A percentile compares a stretch with the other conserved stretches of the same genome.
These are phyloP conservation scores for Pseudocercospora pini-densiflorae DNA, from an alignment of 2,329 filamentous ascomycete genomes.

Conservation along the genomic window DNA sequence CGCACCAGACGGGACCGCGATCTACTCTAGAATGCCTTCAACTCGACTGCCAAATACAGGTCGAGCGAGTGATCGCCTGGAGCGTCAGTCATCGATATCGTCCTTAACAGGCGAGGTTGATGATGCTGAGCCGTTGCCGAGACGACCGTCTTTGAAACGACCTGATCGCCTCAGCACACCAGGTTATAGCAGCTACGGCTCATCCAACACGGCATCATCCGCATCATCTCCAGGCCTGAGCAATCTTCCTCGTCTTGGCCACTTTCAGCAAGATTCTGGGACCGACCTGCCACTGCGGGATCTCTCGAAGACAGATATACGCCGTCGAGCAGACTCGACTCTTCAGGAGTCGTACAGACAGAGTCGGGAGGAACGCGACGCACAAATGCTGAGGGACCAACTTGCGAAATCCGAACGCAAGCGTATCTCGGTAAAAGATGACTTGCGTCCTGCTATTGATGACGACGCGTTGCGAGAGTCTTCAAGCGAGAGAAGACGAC, in stretches of 20 bases:
- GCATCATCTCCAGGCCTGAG: conserved; percentile 30
- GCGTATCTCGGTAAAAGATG: background rate
- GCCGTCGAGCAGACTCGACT: conserved; percentile 8
- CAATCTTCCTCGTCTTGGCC: conserved; percentile 19
- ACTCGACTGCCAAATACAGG: conserved; percentile 25
- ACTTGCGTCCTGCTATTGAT: background rate
- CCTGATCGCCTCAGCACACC: conserved; percentile 19
- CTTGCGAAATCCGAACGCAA: conserved; percentile 13
- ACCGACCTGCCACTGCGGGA: conserved; percentile 11
- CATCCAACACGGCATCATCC: conserved; percentile 13
- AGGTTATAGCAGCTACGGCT: conserved; percentile 12
- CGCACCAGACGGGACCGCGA: conserved; percentile 31
- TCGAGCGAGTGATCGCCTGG: conserved; percentile 25
- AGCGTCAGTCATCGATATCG: conserved; percentile 14
- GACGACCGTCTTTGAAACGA: conserved; percentile 5
- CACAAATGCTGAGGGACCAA: conserved; percentile 13
- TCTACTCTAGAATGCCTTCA: conserved; percentile 26
- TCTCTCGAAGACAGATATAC: conserved; percentile 1
- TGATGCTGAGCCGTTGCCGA: conserved; percentile 14
- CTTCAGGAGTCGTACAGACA: conserved; percentile 7
- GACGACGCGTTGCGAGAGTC: conserved; percentile 7
- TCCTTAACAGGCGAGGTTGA: conserved; percentile 25
- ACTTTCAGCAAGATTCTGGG: conserved; percentile 24
- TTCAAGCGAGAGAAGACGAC: conserved; percentile 4
- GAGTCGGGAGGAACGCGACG: conserved; percentile 14